phyloP scores from a whole-genome alignment of 345 rosid species.

The Eucalyptus pauciflora region DNA sequence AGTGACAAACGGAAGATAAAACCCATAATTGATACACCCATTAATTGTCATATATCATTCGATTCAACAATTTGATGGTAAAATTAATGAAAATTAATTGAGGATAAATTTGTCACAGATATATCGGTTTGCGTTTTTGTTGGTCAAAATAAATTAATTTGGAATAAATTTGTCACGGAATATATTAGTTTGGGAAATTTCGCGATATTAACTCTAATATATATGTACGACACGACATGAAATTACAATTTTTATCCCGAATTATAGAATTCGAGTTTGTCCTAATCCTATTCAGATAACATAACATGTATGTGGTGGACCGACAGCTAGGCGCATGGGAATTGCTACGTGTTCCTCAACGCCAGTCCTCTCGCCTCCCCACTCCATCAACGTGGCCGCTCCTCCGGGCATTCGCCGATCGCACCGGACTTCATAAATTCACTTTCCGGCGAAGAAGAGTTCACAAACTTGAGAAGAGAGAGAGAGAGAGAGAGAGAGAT shows the following conservation, averaged over 20 bases:
- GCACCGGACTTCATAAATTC: not conserved
- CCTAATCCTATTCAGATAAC: too few relatives aligned
- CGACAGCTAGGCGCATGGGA: not conserved
- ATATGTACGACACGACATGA: too few relatives aligned
- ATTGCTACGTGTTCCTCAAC: not conserved
- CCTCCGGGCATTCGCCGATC: not conserved
- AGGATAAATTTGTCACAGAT: rapidly evolving
- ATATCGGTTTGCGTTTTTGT: rapidly evolving
- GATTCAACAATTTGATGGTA: rapidly evolving
- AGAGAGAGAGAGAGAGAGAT: not conserved
- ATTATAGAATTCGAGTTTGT: too few relatives aligned
- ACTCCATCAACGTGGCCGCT: not conserved
- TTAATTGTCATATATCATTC: rapidly evolving
- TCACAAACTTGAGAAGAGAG: not conserved
- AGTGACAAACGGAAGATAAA: rapidly evolving
- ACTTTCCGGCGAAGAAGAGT: not conserved
- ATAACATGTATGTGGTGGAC: not conserved
- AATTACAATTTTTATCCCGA: too few relatives aligned
- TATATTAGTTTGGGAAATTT: too few relatives aligned
- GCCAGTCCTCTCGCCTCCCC: not conserved
- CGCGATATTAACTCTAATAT: rapidly evolving
- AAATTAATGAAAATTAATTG: rapidly evolving
- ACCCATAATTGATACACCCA: rapidly evolving
- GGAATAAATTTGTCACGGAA: rapidly evolving
- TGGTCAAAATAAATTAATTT: too few relatives aligned